A percentile compares a stretch with the other conserved stretches of the same genome.
These are phyloP conservation scores for Entomortierella chlamydospora DNA, from an alignment of 192 early-diverging fungal species.

Conservation along the genomic window DNA sequence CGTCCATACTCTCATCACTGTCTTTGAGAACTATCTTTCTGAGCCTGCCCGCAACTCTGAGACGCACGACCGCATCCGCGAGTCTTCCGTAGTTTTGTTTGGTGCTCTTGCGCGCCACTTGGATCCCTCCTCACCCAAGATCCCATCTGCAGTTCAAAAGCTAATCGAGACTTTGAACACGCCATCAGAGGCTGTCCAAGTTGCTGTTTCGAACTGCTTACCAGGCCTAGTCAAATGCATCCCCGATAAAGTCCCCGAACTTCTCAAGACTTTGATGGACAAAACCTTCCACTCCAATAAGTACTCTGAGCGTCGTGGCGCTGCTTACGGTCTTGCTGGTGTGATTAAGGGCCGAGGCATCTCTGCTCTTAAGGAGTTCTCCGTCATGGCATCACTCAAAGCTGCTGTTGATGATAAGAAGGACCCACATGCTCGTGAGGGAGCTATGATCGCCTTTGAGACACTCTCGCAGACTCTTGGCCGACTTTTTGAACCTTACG, in stretches of 20 bases:
- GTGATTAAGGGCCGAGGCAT: conserved; percentile 93
- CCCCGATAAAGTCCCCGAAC: conserved; percentile 63
- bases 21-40: conserved; percentile 84
- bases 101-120: conserved; percentile 93
- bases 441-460: conserved; percentile 95
- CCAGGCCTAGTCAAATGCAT: conserved; percentile 89
- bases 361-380: conserved; percentile 84
- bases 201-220: conserved; percentile 93
- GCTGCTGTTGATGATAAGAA: conserved; percentile 86
- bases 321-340: conserved; percentile 96
- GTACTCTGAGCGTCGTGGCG: conserved; percentile 91
- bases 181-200: conserved; percentile 95
- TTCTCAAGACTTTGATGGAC: conserved; percentile 75
- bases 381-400: conserved; percentile 84
- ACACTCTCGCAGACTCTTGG: conserved; percentile 87
- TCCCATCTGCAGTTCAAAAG: conserved; percentile 86
- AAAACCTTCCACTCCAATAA: conserved; percentile 76
- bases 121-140: conserved; percentile 74
- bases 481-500: conserved; percentile 96
- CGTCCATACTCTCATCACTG: conserved; percentile 74
- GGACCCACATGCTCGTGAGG: conserved; percentile 80
- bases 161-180: conserved; percentile 91
- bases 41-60: conserved; percentile 76
- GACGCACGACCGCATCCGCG: conserved; percentile 88
- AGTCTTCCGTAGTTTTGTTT: conserved; percentile 91